These are phyloP conservation scores for Nakaseomyces uthaithaninus DNA, from an alignment of 1,139 yeast species.

Conservation along the genomic window DNA sequence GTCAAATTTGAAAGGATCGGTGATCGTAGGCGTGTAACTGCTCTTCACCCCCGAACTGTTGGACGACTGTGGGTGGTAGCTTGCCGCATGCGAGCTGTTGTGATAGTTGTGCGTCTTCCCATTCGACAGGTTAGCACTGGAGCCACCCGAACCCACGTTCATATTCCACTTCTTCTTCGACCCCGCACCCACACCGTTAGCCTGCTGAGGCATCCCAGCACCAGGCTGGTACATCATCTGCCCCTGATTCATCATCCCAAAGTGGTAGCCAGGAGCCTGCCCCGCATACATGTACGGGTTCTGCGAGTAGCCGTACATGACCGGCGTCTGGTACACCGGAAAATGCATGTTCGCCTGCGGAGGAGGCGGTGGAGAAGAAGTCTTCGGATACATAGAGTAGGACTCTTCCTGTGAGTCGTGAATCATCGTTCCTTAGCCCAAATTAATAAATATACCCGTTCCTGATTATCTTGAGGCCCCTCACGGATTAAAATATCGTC, in stretches of 20 bases:
- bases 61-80: constrained; percentile 6
- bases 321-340: constrained; percentile 27
- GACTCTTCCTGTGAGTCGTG: constrained; percentile 24
- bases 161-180: constrained; percentile 16
- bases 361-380: constrained; percentile 28
- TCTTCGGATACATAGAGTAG: constrained; percentile 31
- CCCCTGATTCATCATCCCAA: constrained; percentile 27
- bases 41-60: not conserved
- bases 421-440: constrained; percentile 13
- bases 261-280: constrained; percentile 27
- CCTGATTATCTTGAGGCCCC: too few species aligned
- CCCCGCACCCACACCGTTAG: constrained; percentile 9
- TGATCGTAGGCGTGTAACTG: constrained; percentile 8
- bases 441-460: too few species aligned
- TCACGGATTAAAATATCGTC: too few species aligned
- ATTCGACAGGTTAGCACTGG: constrained; percentile 3
- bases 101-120: constrained; percentile 7
- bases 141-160: constrained; percentile 3
- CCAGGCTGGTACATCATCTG: constrained; percentile 23
- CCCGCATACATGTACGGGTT: constrained; percentile 28
- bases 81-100: constrained; percentile 8
- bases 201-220: constrained; percentile 11
- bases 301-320: constrained; percentile 27
- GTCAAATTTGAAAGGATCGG: constrained; percentile 29
- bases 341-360: constrained; percentile 29